Base-by-base conservation (phyloP, 352 stramenopile genomes). In the Pythium rhizo-oryzae region DNA sequence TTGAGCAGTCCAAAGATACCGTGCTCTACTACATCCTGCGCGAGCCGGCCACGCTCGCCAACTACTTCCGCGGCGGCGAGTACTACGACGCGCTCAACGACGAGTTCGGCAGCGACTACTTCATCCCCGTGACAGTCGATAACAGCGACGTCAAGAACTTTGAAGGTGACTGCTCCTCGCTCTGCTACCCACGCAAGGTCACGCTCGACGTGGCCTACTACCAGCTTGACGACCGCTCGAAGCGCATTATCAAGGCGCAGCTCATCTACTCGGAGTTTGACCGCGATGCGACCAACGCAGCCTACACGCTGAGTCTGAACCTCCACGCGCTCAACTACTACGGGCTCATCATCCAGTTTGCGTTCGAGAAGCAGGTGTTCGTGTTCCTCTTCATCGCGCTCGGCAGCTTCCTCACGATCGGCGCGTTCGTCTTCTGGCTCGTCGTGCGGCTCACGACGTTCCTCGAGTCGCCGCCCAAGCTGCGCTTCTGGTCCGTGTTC, bases 261-360 rank as follows among this genome's bases (percentile, higher is more conserved):
- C 72, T 99, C 3, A 74, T 97, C 8, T 95, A 96, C 46, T 88
- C 96, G 6, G 76, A 97, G n/a, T 99, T 98, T 70, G 97, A 99
- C 74, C 91, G 93, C 50, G 84, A 99, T 68, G 61, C 81, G 2
- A 81, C 69, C 7, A 88, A 91, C 57, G 88, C 85, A 13, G 78
- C 75, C 33, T 99, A 99, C 72, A 92, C 82, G n/a, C 84, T 99
- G 25, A 87, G 85, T 37, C 55, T 99, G 5, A 91, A 97, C 52
- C 89, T 98, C 61, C 89, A 97, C 47, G 80, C 97, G 33, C 85
- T 99, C n/a, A 86, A 90, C 71, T 99, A 99, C 79, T 91, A 98
- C 69, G 84, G 97, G 43, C 84, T 99, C 4, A 87, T 99, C 41
- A 97, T 99, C 28, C 91, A 98, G 70, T 99, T 99, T 76, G 96